Percentiles rank a stretch among this genome's conserved stretches.
Evolutionary conservation across 495 filamentous ascomycete species (phyloP).

Genomic region (Penicillium cataractarum): DNA sequence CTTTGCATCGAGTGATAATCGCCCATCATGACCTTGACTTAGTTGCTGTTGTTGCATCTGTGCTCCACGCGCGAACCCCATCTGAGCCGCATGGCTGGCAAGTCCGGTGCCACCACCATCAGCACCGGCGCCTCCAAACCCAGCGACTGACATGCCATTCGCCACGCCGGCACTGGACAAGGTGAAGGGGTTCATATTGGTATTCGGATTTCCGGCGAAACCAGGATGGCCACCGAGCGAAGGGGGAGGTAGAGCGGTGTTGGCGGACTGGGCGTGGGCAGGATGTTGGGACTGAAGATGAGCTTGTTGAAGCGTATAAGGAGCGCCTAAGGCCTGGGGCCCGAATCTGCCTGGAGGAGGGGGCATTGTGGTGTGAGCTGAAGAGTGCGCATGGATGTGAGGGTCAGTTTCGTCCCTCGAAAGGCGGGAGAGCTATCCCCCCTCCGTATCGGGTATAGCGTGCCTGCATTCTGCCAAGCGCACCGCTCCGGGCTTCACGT

Average conservation of each 20-base stretch:
- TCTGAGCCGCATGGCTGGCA: constrained; percentile 85
- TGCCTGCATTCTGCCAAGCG: constrained; percentile 30
- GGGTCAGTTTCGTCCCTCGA: constrained; percentile 30
- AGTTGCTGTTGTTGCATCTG: constrained; percentile 68
- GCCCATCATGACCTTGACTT: constrained; percentile 56
- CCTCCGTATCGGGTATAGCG: constrained; percentile 41
- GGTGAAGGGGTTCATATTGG: constrained; percentile 70
- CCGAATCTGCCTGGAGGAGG: constrained; percentile 56
- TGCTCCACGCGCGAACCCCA: constrained; percentile 80
- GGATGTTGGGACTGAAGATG: constrained; percentile 56
- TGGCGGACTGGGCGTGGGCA: constrained; percentile 55
- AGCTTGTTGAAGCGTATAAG: constrained; percentile 55
- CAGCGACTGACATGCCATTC: constrained; percentile 58
- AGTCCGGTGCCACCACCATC: constrained; percentile 77
- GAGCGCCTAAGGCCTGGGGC: constrained; percentile 52
- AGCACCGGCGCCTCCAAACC: constrained; percentile 58
- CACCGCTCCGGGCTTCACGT: constrained; percentile 31
- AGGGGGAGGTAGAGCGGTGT: constrained; percentile 61
- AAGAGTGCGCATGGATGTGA: constrained; percentile 19
- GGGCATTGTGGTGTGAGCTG: constrained; percentile 31
- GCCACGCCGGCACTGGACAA: constrained; percentile 54
- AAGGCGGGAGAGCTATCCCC: constrained; percentile 29
- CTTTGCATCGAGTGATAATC: constrained; percentile 46
- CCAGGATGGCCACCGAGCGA: constrained; percentile 60
- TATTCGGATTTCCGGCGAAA: constrained; percentile 65